phyloP scores from a whole-genome alignment of 352 stramenopile genomes.

The Phytophthora meadii region DNA sequence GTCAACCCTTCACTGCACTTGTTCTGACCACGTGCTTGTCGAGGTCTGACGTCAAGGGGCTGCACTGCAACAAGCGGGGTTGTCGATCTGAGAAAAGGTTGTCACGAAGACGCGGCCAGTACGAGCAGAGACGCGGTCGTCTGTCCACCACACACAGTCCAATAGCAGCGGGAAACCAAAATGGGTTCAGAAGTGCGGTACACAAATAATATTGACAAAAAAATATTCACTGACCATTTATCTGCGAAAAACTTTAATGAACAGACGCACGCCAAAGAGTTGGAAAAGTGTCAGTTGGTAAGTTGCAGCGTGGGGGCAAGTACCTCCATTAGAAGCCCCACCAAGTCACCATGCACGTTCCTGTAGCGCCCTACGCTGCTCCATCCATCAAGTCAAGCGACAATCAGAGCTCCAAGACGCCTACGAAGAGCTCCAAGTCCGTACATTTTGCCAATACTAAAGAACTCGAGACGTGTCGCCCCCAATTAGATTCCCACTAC shows the following conservation, averaged over 20 bases:
- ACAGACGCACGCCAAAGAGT: background rate
- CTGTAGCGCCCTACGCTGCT: constrained; percentile 11
- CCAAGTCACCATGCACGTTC: too few relatives aligned
- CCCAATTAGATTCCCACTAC: constrained; percentile 56
- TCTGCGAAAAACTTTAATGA: constrained; percentile 17
- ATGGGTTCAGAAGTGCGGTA: constrained; percentile 24
- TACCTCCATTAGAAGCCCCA: background rate
- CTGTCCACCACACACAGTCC: constrained; percentile 6
- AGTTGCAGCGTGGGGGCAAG: constrained; percentile 10
- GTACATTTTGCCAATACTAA: constrained; percentile 63
- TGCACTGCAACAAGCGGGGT: too few relatives aligned
- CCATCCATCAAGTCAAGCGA: background rate
- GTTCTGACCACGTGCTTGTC: background rate
- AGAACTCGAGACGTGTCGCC: constrained; percentile 40
- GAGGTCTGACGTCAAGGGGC: constrained; percentile 2
- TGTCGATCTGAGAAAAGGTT: constrained; percentile 23
- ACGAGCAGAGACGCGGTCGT: constrained; percentile 5
- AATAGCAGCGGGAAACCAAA: background rate
- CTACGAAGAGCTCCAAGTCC: constrained; percentile 33
- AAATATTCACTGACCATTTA: background rate
- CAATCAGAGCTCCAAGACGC: constrained; percentile 8
- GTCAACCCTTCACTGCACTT: background rate
- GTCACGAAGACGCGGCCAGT: background rate
- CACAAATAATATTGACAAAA: constrained; percentile 1
- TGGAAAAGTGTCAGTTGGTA: constrained; percentile 13